These are phyloP conservation scores for Rhizopogon vulgaris DNA, from an alignment of 768 basidiomycete genomes.

Conservation along the genomic window DNA sequence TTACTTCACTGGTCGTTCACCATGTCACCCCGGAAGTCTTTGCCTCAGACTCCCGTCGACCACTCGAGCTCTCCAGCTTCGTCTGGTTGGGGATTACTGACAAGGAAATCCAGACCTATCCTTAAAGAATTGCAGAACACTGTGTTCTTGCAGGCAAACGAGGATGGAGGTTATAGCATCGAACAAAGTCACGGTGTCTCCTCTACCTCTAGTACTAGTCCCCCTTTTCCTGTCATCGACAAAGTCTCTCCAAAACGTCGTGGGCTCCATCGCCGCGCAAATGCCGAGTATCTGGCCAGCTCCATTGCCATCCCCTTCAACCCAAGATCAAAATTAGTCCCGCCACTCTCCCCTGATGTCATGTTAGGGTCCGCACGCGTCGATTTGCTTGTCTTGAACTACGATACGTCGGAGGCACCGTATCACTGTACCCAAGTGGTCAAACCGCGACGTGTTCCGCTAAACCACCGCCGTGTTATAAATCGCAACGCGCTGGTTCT, in stretches of 20 bases:
- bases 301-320: neutral
- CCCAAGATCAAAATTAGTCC: neutral
- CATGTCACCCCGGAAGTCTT: neutral
- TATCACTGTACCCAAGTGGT: neutral
- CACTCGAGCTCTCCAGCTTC: neutral
- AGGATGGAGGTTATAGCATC: constrained; percentile 9
- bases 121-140: constrained; percentile 15
- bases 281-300: neutral
- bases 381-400: neutral
- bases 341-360: neutral
- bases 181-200: constrained; percentile 6
- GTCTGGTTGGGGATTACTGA: neutral
- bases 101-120: constrained; percentile 7
- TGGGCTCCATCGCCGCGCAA: neutral
- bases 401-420: too few relatives aligned
- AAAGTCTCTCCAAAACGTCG: neutral
- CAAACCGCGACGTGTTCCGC: neutral
- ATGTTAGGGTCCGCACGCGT: neutral
- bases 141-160: constrained; percentile 4
- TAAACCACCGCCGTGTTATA: neutral
- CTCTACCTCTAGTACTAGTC: too few relatives aligned
- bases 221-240: neutral
- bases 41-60: neutral
- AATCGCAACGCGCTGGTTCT: neutral
- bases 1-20: neutral